Base-by-base conservation (phyloP, 768 basidiomycete species). In the Boletus fagicola region DNA sequence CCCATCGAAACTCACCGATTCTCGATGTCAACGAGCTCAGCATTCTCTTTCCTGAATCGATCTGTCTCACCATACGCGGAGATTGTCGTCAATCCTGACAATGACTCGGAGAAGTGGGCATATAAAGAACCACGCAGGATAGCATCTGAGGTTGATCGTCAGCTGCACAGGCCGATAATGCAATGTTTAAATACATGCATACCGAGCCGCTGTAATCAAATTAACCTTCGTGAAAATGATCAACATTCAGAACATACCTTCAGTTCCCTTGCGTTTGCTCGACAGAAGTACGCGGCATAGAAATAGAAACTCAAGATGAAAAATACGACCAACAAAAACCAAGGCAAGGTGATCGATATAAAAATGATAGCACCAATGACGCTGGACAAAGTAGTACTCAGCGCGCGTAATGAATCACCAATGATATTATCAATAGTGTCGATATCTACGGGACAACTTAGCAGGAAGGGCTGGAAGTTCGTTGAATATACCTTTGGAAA, bases 61-160 rank as follows among this genome's bases (percentile, higher is more conserved):
- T 84, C 77, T 4, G 80, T 70, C 68, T 92, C 94, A 11, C 87
- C 86, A 58, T 96, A 97, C 0, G 93, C 92, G 30, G 93, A 84
- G 50, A 96, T 94, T 8, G 92, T 94, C 1, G 90, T 81, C 39
- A 96, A 72, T 18, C 95, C 95, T 12, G 88, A 87, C 12, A 97
- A 77, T 30, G 88, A 90, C 75, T 97, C 94, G 3, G 92, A 91
- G 73, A 97, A 97, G 68, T 95, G 93, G 1, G 92, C 87, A 69
- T 97, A 97, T 18, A 98, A 74, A 0, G 88, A 86, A 0, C 90
- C 90, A 26, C 94, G 85, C 30, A 97, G 72, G n/a, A 96, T 79
- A 26, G 92, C 85, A 75, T 96, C 92, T 84, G 59, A 26, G 38
- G 36, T 26, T 22, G 13, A 13, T 40, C 4, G 7, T 56, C 35